Conservation (phyloP, 2,329 filamentous ascomycete species). For the Neurospora crassa region DNA sequence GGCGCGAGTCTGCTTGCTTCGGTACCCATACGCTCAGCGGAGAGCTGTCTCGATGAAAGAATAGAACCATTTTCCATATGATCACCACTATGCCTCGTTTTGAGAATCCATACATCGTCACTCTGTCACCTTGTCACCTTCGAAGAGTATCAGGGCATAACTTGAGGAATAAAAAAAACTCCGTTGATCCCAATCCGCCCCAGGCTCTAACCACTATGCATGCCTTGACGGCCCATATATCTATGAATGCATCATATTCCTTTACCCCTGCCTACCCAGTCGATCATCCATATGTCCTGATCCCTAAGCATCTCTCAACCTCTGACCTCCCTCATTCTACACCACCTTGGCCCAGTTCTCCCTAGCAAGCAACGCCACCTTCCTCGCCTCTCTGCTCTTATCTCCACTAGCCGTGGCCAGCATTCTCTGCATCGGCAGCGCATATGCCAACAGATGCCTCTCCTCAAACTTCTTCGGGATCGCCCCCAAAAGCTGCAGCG, state of each 20-base stretch:
- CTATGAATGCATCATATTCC: neutral
- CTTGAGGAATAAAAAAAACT: neutral
- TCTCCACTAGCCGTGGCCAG: conserved; percentile 44
- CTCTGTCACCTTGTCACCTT: neutral
- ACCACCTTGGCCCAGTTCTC: conserved; percentile 35
- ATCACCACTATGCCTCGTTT: neutral
- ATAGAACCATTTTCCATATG: too few species aligned
- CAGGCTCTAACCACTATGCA: neutral
- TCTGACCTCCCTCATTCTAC: conserved; percentile 16
- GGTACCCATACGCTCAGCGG: neutral
- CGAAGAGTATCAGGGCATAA: neutral
- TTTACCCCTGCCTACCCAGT: neutral
- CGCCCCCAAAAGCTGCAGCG: conserved; percentile 36
- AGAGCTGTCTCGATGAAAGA: neutral
- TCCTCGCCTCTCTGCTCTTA: conserved; percentile 41
- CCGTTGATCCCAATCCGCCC: neutral
- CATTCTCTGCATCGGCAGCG: conserved; percentile 34
- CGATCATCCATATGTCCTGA: neutral
- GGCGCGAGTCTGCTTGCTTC: neutral
- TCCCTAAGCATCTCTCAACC: neutral
- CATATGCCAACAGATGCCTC: conserved; percentile 33
- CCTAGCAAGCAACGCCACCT: conserved; percentile 37
- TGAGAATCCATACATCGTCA: neutral
- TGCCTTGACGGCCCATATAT: neutral
- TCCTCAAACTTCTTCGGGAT: conserved; percentile 41